Percentiles rank a stretch among this genome's conserved stretches.
Conservation (phyloP, 208 protist species). For the Leishmania mexicana region DNA sequence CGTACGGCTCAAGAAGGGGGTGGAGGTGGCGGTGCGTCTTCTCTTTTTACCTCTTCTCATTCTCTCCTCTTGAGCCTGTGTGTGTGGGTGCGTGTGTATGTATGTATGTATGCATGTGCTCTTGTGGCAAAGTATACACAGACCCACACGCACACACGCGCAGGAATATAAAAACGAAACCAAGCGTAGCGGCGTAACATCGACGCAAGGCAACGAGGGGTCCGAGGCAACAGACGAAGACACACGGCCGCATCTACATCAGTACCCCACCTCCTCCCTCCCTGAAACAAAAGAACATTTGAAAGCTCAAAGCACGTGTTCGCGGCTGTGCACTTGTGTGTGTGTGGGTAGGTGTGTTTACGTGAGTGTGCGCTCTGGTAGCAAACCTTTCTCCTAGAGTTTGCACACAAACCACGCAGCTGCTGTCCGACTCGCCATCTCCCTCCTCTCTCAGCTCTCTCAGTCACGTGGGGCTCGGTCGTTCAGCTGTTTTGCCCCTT, state of each 20-base stretch:
- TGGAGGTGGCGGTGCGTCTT: background rate
- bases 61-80: background rate
- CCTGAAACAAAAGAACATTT: background rate
- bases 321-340: background rate
- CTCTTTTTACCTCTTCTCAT: background rate
- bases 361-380: background rate
- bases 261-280: too few relatives aligned
- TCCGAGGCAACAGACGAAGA: background rate
- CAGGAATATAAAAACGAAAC: background rate
- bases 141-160: background rate
- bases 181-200: background rate
- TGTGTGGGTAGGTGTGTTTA: background rate
- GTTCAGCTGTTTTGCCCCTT: background rate
- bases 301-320: background rate
- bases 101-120: background rate
- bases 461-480: background rate
- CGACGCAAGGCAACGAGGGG: background rate
- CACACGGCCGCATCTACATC: background rate
- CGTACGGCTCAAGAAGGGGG: conserved; percentile 1
- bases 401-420: background rate
- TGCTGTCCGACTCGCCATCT: background rate
- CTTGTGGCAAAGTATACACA: background rate
- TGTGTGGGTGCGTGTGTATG: background rate
- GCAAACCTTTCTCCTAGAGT: background rate
- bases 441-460: background rate